Evolutionary conservation across 805 yeast genomes (phyloP), one percentile per base, ranked within the genome.

Genomic region (Hanseniaspora lachancei): DNA sequence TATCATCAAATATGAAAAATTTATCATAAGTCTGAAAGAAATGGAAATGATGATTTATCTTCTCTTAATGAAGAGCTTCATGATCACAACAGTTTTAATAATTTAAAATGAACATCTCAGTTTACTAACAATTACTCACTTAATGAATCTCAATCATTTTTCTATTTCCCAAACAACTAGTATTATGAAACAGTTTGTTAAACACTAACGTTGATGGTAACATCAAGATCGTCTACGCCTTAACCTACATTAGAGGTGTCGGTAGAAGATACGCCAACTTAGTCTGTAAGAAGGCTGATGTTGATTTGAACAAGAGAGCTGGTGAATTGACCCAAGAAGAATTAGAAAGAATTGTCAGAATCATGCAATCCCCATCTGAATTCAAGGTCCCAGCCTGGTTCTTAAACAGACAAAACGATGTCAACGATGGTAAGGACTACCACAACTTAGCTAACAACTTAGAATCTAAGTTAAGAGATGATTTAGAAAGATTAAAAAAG

Each of bases 121-220:
- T 35, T 35, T 32, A 18, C 20, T 35, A 16, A 18, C 27, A 18
- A 35, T 49, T 24, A 39, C 36, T 13, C 29, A 13, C n/a, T 32
- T 32, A 12, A 32, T 32, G 12, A 32, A 20, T 13, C 24, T n/a
- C n/a, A n/a, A n/a, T n/a, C 44, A 40, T 23, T 36, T 46, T 32
- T 15, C 36, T 27, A 18, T 20, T 27, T 40, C 10, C n/a, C n/a
- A 27, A 52, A 47, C 8, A 23, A 55, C 41, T 23, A 36, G 29
- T 52, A 49, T 59, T 60, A 61, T 55, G 57, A 61, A 66, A 60
- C 74, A 84, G 95, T 91, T 87, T 93, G 82, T 88, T 93, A 80
- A 93, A 95, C 89, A 93, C 99, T 80, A 93, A 93, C 89, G 97
- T 93, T 76, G 99, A 93, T 79, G 99, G 99, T 86, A 89, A 95